Conservation (phyloP, 139 green algal genomes). For the Limnomonas spitsbergensis region DNA sequence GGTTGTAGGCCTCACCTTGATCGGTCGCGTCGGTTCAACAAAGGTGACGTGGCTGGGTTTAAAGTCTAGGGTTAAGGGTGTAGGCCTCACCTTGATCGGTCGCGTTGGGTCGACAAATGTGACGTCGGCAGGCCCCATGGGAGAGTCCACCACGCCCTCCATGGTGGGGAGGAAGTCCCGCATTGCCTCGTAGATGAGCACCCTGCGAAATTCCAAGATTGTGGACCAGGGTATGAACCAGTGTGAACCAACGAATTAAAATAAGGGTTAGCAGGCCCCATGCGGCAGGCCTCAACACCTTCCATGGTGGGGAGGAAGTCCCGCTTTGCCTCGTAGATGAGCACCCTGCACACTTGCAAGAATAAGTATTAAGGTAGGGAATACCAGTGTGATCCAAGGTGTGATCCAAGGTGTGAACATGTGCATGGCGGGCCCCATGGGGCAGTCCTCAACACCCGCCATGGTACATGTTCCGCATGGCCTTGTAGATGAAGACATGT, state of each 20-base stretch:
- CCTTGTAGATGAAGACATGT: slow-evolving; percentile 20
- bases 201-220: too few species aligned
- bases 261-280: slow-evolving; percentile 76
- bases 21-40: too few species aligned
- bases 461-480: slow-evolving; percentile 76
- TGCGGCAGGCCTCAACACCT: slow-evolving; percentile 71
- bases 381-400: too few species aligned
- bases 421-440: slow-evolving; percentile 71
- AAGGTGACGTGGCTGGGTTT: too few species aligned
- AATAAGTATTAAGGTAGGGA: too few species aligned
- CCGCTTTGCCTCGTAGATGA: slow-evolving; percentile 33
- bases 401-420: too few species aligned
- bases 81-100: slow-evolving; percentile 75
- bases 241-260: too few species aligned
- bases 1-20: slow-evolving; percentile 75
- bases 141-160: slow-evolving; percentile 74
- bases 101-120: slow-evolving; percentile 73
- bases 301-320: slow-evolving; percentile 87
- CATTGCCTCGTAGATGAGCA: slow-evolving; percentile 26
- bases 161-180: slow-evolving; percentile 85
- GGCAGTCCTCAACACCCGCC: slow-evolving; percentile 73
- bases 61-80: too few species aligned
- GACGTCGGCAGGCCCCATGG: slow-evolving; percentile 75
- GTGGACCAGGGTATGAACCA: too few species aligned
- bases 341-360: too few species aligned